Evolutionary conservation across 75 land plant genomes (phyloP), one percentile per base, ranked within the genome.

Genomic region (Cupressus sempervirens): DNA sequence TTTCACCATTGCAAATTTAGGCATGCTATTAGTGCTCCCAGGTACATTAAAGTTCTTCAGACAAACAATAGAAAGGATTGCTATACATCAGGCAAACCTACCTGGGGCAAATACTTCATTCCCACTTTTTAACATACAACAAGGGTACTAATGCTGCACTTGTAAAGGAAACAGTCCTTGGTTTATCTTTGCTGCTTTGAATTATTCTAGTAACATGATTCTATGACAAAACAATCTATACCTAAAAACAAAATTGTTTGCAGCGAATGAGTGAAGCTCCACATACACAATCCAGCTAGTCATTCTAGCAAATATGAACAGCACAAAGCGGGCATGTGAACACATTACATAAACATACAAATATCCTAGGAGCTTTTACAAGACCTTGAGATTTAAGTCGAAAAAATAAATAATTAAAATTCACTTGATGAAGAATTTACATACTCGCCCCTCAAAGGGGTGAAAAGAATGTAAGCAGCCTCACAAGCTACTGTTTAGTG

Each of bases 371-470:
- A 75, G 8, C 26, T 18, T 76, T 38, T 38, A 76, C 35, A 38
- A 40, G 35, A 0, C 10, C 45, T 40, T 7, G 40, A 76, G 45
- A 40, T 1, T 38, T 43, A 46, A 79, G 32, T 7, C 45, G 32
- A 79, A 79, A 79, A 79, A 79, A 45, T 79, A 79, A 26, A 79
- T 23, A 45, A 45, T 43, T 45, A 43, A 48, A 79, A 79, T 79
- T 79, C 81, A n/a, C 50, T n/a, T 79, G 13, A 32, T 30, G 32
- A 72, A 30, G 32, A 72, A 72, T 72, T 29, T 72, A n/a, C 73
- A 68, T 68, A 23, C 52, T 45, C 14, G 45, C 26, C 81, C 52
- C 46, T 43, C 8, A 43, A 29, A 79, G 30, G 81, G 41, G 81
- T 38, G 46, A 45, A 43, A 43, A 79, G n/a, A 79, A 45, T 43